These are phyloP conservation scores for Nicotiana knightiana DNA, from an alignment of 257 asterid genomes.

Conservation along the genomic window DNA sequence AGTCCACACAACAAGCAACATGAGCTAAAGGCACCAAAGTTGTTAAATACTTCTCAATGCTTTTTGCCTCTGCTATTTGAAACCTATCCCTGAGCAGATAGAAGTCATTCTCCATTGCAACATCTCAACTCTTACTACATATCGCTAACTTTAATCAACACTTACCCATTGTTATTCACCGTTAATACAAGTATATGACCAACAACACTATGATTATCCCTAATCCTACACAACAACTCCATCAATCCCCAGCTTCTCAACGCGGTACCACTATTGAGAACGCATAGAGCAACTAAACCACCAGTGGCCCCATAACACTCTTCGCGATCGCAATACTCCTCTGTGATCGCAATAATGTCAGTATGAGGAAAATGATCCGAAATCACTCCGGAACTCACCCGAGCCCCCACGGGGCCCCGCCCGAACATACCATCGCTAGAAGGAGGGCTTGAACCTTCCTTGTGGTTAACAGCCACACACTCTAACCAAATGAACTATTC, in stretches of 20 bases:
- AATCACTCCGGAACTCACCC: too few relatives aligned
- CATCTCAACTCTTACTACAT: not conserved
- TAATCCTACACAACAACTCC: not conserved
- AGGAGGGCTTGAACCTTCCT: slow-evolving; percentile 92
- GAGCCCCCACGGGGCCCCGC: too few relatives aligned
- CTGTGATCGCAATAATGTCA: too few relatives aligned
- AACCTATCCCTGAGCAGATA: not conserved
- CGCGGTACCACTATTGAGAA: too few relatives aligned
- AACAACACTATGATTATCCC: not conserved
- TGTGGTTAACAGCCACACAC: slow-evolving; percentile 99
- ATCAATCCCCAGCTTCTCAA: too few relatives aligned
- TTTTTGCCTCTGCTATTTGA: not conserved
- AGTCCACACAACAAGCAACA: not conserved
- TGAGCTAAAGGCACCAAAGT: not conserved
- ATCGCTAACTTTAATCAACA: not conserved
- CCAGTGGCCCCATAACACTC: too few relatives aligned
- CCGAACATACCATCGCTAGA: slow-evolving; percentile 30
- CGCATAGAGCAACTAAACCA: too few relatives aligned
- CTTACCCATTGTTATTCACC: not conserved
- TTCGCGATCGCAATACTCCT: too few relatives aligned
- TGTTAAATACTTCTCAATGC: not conserved
- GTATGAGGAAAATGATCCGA: too few relatives aligned
- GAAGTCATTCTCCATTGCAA: not conserved
- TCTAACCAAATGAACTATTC: slow-evolving; percentile 99
- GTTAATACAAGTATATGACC: not conserved